These are phyloP conservation scores for Dictyostelium brefeldianum DNA, from an alignment of 78 protist species.

Conservation along the genomic window DNA sequence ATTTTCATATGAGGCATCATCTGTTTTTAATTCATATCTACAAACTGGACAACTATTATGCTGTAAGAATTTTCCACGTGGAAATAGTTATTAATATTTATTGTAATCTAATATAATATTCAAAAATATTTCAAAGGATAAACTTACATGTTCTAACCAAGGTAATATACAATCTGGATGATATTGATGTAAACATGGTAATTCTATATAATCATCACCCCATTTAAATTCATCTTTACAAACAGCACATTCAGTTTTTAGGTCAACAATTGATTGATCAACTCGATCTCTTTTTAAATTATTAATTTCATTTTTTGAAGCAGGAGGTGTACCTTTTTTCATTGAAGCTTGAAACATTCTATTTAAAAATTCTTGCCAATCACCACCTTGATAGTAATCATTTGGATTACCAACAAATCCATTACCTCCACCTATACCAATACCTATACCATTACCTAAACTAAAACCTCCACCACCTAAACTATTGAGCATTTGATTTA, in stretches of 20 bases:
- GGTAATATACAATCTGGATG: conserved; percentile 76
- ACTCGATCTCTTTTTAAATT: conserved; percentile 60
- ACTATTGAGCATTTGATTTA: not conserved
- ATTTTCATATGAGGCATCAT: conserved; percentile 71
- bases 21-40: conserved; percentile 79
- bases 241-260: conserved; percentile 70
- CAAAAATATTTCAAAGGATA: too few relatives aligned
- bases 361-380: conserved; percentile 65
- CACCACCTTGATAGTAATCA: conserved; percentile 56
- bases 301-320: conserved; percentile 68
- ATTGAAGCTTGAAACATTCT: conserved; percentile 39
- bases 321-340: conserved; percentile 81
- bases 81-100: too few relatives aligned
- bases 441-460: too few relatives aligned
- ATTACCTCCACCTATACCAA: not conserved
- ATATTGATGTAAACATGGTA: conserved; percentile 76
- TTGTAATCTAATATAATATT: too few relatives aligned
- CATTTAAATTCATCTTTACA: conserved; percentile 77
- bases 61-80: not conserved
- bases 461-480: not conserved
- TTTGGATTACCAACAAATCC: conserved; percentile 28
- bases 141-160: conserved; percentile 54
- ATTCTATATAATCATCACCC: conserved; percentile 63
- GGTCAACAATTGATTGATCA: conserved; percentile 38
- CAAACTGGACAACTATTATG: conserved; percentile 86